Evolutionary conservation across 192 early-diverging fungal genomes (phyloP).

Genomic region (Rhizoclosmatium sp.): DNA sequence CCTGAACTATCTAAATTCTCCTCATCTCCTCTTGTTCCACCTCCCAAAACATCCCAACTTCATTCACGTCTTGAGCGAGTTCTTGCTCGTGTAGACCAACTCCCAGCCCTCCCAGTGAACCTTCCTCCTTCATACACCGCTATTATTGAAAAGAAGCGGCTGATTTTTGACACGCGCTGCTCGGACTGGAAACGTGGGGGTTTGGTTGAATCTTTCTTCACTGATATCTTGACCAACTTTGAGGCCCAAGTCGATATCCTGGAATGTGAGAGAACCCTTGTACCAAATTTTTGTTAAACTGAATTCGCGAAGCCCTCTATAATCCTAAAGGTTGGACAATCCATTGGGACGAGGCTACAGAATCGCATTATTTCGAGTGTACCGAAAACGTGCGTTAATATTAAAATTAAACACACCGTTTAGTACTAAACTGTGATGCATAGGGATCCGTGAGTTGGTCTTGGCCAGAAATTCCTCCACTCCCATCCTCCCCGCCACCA

Average conservation of each 20-base stretch:
- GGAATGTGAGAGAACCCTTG: not conserved
- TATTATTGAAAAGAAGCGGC: not conserved
- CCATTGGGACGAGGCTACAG: conserved; percentile 29
- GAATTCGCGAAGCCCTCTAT: not conserved
- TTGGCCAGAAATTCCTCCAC: conserved; percentile 32
- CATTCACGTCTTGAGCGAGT: conserved; percentile 13
- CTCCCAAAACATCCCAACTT: not conserved
- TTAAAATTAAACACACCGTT: not conserved
- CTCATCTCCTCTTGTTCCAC: not conserved
- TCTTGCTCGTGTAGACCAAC: conserved; percentile 31
- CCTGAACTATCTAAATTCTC: not conserved
- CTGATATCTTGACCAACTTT: not conserved
- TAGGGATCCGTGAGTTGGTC: conserved; percentile 33
- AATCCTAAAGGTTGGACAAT: conserved; percentile 15
- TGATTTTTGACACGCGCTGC: conserved; percentile 18
- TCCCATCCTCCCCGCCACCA: not conserved
- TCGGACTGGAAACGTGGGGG: conserved; percentile 30
- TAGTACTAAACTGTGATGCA: too few species aligned
- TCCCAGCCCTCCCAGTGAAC: conserved; percentile 34
- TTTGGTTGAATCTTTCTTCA: conserved; percentile 15
- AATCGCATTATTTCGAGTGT: conserved; percentile 38
- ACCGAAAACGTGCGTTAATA: conserved; percentile 10
- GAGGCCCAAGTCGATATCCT: conserved; percentile 17
- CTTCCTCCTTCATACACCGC: not conserved
- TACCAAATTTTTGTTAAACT: too few species aligned